Evolutionary conservation across 306 rosid species (phyloP).

Genomic region (Fragaria nilgerrensis): DNA sequence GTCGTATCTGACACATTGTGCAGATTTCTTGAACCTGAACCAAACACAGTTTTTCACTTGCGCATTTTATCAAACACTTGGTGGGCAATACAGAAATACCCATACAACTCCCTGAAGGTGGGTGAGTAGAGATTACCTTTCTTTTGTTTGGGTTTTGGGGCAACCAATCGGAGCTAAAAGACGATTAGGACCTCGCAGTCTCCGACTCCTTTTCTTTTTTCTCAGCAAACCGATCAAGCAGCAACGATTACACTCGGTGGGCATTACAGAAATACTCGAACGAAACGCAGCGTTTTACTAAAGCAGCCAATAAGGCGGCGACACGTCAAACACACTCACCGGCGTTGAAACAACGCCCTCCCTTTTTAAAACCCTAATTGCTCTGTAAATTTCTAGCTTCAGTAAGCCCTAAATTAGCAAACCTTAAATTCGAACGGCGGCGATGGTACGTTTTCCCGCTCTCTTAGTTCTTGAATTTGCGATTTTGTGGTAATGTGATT

Average conservation of each 20-base stretch:
- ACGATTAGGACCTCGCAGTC: neutral
- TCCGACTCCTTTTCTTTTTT: neutral
- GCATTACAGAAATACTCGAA: too few relatives aligned
- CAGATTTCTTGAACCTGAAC: constrained; percentile 23
- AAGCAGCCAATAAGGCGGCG: neutral
- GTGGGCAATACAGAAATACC: neutral
- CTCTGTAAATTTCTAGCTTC: neutral
- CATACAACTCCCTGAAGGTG: neutral
- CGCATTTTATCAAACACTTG: constrained; percentile 8
- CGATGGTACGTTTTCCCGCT: constrained; percentile 24
- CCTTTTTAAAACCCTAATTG: constrained; percentile 17
- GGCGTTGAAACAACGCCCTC: constrained; percentile 3
- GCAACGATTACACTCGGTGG: too few relatives aligned
- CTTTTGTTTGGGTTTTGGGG: neutral
- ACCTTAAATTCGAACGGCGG: constrained; percentile 4
- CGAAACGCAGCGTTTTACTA: neutral
- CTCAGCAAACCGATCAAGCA: too few relatives aligned
- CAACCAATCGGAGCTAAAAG: neutral
- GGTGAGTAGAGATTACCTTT: neutral
- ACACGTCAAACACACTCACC: neutral
- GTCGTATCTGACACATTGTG: constrained; percentile 19
- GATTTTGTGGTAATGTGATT: neutral
- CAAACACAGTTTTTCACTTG: neutral
- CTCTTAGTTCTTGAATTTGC: too few relatives aligned
- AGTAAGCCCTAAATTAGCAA: neutral